Base-by-base conservation (phyloP, 306 rosid species). In the Abrus pulchellus region DNA sequence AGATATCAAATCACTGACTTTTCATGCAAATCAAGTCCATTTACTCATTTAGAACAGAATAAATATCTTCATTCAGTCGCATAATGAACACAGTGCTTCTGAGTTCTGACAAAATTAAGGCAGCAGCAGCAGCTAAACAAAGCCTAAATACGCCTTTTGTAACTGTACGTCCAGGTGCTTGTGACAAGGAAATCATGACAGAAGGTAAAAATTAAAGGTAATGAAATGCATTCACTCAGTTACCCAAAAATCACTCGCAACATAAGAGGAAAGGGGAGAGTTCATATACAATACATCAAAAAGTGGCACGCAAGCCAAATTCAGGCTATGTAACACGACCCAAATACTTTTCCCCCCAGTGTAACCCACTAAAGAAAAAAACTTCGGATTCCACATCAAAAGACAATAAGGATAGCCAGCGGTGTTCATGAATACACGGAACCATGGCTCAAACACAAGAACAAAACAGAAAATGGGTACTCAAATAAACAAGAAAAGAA, bases 241-340 rank as follows among this genome's bases (percentile, higher is more conserved):
- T 47, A 40, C 57, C 29, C 66, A 74, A 56, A 40, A 49, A 33
- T 50, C 67, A 55, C 48, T 64, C 45, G 11, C 6, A 33, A 28
- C 45, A 65, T 29, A 40, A 72, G 43, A 60, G 47, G 8, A 47
- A 2, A 48, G 30, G 67, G 2, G 12, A 55, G 14, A 55, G 14
- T 82, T 36, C 4, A 64, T 2, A 38, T 4, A 27, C 71, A 28
- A 38, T 50, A 27, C 60, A 69, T 48, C 3, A 82, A 55, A 77
- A 64, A 77, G 45, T 63, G 48, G 13, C 55, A 52, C 44, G 50
- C 44, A 63, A 40, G 34, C 62, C 67, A 84, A 36, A 68, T 62
- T 12, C 8, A 67, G 68, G 38, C 47, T 14, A 28, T n/a, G 63
- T 9, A 55, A 68, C 5, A 76, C 59, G 68, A 82, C 48, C 71